Base-by-base conservation (phyloP, 2,329 filamentous ascomycete species). In the Pestalotiopsis sp. region DNA sequence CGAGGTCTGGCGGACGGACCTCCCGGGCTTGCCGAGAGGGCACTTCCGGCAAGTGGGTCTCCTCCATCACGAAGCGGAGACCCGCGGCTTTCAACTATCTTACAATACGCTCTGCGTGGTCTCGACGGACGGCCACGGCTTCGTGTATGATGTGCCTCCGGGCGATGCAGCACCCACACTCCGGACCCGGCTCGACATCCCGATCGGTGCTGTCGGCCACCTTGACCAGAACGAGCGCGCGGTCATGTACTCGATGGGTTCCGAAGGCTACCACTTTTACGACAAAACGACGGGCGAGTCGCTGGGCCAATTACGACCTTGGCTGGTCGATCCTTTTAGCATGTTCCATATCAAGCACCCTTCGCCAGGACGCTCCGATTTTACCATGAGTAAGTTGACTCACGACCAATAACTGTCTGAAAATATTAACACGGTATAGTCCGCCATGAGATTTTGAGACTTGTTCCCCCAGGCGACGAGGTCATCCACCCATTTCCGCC, bases 71-170 rank as follows among this genome's bases (percentile, higher is more conserved):
- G 77, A 82, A 60, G 79, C 77, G 36, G 77, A 81, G 72, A 84
- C 81, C 1, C 75, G 83, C 74, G 83, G 83, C 13, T 85, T 83
- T 64, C 83, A 84, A 68, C 73, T 85, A 20, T 81, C 79, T 1
- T 79, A 80, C 69, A 75, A 78, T 69, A 83, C 80, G 0, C 78
- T 85, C 2, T 84, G 82, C 66, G 82, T 85, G 7, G 82, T 83
- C 0, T 84, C 82, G 0, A 81, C 76, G 14, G 71, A 84, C 66
- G 82, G 81, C 2, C 75, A 79, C 39, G 83, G 81, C 1, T 84
- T 82, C 71, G 81, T 85, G 1, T 85, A 84, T 69, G 81, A 84
- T 66, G 78, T 84, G 31, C 60, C 63, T 3, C 20, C 61, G 7
- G 61, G 39, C 2, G 70, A 78, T 38, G 75, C 75, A 2, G 77